Percentiles rank a stretch among this genome's conserved stretches.
These are phyloP conservation scores for Fonsecaea monophora DNA, from an alignment of 2,329 filamentous ascomycete genomes.

Conservation along the genomic window DNA sequence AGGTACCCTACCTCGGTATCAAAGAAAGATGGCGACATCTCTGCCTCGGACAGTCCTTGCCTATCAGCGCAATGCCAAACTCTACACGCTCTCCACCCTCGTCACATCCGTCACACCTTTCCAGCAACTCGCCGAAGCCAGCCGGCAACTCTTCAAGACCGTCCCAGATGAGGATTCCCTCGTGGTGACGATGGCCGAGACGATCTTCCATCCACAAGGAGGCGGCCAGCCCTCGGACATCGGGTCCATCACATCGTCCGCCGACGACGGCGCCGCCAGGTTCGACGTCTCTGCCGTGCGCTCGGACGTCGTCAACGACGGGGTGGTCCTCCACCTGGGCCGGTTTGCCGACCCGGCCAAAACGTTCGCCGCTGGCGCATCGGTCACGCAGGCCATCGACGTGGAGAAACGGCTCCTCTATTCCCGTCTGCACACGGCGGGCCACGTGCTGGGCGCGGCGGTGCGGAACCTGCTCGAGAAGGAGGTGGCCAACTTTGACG, in stretches of 20 bases:
- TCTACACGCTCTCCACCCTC: conserved; percentile 30
- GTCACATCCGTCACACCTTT: conserved; percentile 58
- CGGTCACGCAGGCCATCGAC: conserved; percentile 66
- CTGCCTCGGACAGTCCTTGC: conserved; percentile 27
- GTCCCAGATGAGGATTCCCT: conserved; percentile 58
- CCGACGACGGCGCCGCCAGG: conserved; percentile 29
- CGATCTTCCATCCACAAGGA: conserved; percentile 78
- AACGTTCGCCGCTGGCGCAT: conserved; percentile 52
- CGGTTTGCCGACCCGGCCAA: conserved; percentile 52
- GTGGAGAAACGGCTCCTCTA: conserved; percentile 65
- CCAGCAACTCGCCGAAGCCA: conserved; percentile 57
- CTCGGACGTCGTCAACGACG: conserved; percentile 57
- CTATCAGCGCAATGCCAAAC: conserved; percentile 35
- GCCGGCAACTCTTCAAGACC: conserved; percentile 66
- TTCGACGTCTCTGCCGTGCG: conserved; percentile 67
- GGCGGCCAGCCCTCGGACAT: conserved; percentile 75
- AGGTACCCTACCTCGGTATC: background rate
- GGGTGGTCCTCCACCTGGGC: conserved; percentile 71
- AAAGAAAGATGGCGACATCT: conserved; percentile 25
- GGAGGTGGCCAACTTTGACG: conserved; percentile 63
- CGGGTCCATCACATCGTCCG: conserved; percentile 59
- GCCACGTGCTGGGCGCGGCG: conserved; percentile 73
- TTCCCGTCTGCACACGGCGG: conserved; percentile 74
- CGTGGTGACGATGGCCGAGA: conserved; percentile 67
- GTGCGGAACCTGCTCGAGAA: conserved; percentile 65